Evolutionary conservation across 768 basidiomycete species (phyloP), one percentile per base, ranked within the genome.

Genomic region (Rhizopogon sp.): DNA sequence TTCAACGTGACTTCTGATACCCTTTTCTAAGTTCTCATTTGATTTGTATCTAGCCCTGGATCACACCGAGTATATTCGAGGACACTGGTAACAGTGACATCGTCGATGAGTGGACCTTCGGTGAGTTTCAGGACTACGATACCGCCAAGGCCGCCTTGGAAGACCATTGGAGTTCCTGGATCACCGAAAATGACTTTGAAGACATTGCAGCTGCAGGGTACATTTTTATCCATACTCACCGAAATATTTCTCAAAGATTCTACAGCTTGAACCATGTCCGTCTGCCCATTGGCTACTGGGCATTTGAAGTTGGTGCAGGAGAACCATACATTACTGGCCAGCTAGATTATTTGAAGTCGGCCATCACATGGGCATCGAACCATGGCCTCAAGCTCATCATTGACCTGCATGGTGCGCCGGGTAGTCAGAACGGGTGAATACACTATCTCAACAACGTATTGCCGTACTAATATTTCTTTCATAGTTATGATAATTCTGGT

Each of bases 401-500:
- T 22, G 82, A 82, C 59, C 68, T 82, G 8, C 82, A 83, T 56
- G 79, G 78, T 5, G 81, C 78, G 1, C 72, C 76, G 0, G 81
- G 81, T 7, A 75, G 74, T 58, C 76, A 78, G 60, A 77, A 77
- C 41, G 75, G 54, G 77, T 87, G 55, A 45, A 77, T 69, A 31
- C 37, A 53, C 17, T n/a, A 14, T 28, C n/a, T 39, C 6, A 4
- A 33, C 3, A 49, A 20, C 33, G 3, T 16, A 9, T 37, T 33
- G 31, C 14, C 13, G 20, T 16, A 51, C 50, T 55, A 56, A 55
- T 43, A 31, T 49, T 53, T 6, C 11, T 20, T 25, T 50, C 10
- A 78, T 57, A 86, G 87, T 3, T 88, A 82, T 67, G 88, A 89
- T 68, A 90, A 88, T 67, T 88, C 86, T 7, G 87, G 88, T 1